These are phyloP conservation scores for Aureobasidium sp. DNA, from an alignment of 2,329 filamentous ascomycete species.

Conservation along the genomic window DNA sequence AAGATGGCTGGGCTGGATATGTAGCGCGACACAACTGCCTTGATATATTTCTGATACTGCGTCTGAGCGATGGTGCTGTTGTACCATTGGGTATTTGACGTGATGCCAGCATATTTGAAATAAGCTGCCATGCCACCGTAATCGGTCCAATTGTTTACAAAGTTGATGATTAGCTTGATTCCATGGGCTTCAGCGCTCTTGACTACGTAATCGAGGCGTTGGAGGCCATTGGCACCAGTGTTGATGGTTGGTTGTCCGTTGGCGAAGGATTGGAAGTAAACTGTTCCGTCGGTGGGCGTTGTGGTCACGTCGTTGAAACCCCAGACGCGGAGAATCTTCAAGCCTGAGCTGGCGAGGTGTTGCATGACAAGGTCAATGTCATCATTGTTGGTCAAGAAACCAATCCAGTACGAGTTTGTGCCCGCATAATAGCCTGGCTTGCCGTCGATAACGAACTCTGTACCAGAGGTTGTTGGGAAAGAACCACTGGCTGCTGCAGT, in stretches of 20 bases:
- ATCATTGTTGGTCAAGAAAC: constrained; percentile 45
- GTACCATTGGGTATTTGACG: constrained; percentile 49
- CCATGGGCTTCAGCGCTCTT: constrained; percentile 51
- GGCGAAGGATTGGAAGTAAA: constrained; percentile 42
- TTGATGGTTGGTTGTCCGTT: constrained; percentile 52
- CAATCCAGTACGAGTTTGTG: constrained; percentile 52
- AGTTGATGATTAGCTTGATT: constrained; percentile 58
- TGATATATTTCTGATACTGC: constrained; percentile 58
- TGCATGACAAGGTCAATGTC: constrained; percentile 45
- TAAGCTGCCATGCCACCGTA: constrained; percentile 54
- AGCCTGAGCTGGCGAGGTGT: not conserved
- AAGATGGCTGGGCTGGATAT: constrained; percentile 53
- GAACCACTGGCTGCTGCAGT: constrained; percentile 14
- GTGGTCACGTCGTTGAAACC: constrained; percentile 55
- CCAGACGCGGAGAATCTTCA: constrained; percentile 55
- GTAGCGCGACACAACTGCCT: constrained; percentile 53
- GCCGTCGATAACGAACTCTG: constrained; percentile 38
- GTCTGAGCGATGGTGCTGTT: constrained; percentile 40
- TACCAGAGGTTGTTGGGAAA: constrained; percentile 18
- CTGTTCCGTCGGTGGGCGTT: constrained; percentile 33
- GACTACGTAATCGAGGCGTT: constrained; percentile 60
- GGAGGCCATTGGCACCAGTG: constrained; percentile 54
- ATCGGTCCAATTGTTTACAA: constrained; percentile 65
- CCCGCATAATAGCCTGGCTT: constrained; percentile 45
- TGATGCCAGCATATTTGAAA: constrained; percentile 47